Conservation (phyloP, 1,284 basidiomycete genomes). For the Sanghuangporus sanghuang region DNA sequence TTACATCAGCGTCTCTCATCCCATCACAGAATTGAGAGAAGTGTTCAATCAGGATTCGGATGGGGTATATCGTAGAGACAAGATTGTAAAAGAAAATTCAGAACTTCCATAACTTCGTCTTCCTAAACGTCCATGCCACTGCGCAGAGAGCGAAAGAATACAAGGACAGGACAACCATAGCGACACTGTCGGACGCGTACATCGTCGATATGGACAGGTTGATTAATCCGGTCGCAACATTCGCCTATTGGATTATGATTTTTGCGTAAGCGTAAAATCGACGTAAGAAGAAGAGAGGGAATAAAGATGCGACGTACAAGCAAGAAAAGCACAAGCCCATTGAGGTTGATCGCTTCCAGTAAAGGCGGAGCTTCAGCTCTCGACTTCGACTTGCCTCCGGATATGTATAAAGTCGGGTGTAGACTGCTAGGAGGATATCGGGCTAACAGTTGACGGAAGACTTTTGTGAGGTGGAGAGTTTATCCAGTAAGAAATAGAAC, state of each 20-base stretch:
- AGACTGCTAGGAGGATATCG: slow-evolving; percentile 6
- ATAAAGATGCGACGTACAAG: slow-evolving; percentile 47
- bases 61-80: no score
- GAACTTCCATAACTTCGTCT: slow-evolving; percentile 28
- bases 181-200: slow-evolving; percentile 55
- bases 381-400: slow-evolving; percentile 16
- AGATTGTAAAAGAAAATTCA: background rate
- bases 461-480: slow-evolving; percentile 26
- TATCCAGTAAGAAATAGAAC: slow-evolving; percentile 76
- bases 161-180: slow-evolving; percentile 58
- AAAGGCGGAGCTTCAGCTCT: slow-evolving; percentile 47
- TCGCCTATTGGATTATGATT: slow-evolving; percentile 51
- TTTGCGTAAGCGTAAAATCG: background rate
- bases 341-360: slow-evolving; percentile 78
- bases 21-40: no score
- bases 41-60: no score
- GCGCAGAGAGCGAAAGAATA: slow-evolving; percentile 62
- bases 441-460: background rate
- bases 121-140: slow-evolving; percentile 52
- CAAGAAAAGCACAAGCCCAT: slow-evolving; percentile 79
- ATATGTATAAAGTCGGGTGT: slow-evolving; percentile 16
- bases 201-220: slow-evolving; percentile 84
- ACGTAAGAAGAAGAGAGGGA: background rate
- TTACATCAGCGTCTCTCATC: no score
- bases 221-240: slow-evolving; percentile 80